These are phyloP conservation scores for Camellia sinensis DNA, from an alignment of 148 eudicot species.

Conservation along the genomic window DNA sequence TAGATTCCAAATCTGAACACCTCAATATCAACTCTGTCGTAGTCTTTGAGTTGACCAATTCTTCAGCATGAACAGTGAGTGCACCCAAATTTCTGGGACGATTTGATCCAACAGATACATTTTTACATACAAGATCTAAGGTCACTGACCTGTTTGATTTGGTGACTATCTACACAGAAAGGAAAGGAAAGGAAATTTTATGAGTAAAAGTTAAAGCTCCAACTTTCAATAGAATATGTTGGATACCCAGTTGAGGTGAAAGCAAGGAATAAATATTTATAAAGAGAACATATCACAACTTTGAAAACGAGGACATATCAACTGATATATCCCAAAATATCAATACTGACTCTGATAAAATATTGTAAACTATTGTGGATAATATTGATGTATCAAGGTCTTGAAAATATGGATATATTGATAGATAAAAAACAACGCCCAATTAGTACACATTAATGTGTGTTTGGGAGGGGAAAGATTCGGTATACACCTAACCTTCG, in stretches of 20 bases:
- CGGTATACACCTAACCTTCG: too few species aligned
- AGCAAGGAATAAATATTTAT: background rate
- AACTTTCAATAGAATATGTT: background rate
- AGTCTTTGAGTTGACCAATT: conserved; percentile 73
- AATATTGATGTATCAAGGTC: background rate
- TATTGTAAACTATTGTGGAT: background rate
- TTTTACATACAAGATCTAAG: conserved; percentile 55
- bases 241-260: background rate
- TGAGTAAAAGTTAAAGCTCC: conserved; percentile 14
- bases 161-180: conserved; percentile 62
- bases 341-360: background rate
- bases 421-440: too few species aligned
- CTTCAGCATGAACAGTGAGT: conserved; percentile 80
- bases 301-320: background rate
- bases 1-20: conserved; percentile 87
- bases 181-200: conserved; percentile 17
- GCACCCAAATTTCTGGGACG: conserved; percentile 50
- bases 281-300: background rate
- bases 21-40: conserved; percentile 64
- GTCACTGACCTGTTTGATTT: conserved; percentile 52
- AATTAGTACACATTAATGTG: too few species aligned
- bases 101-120: conserved; percentile 38
- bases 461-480: too few species aligned
- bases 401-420: background rate
- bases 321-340: background rate